Evolutionary conservation across 2,329 filamentous ascomycete genomes (phyloP).

Genomic region (Metarhizium robertsii): DNA sequence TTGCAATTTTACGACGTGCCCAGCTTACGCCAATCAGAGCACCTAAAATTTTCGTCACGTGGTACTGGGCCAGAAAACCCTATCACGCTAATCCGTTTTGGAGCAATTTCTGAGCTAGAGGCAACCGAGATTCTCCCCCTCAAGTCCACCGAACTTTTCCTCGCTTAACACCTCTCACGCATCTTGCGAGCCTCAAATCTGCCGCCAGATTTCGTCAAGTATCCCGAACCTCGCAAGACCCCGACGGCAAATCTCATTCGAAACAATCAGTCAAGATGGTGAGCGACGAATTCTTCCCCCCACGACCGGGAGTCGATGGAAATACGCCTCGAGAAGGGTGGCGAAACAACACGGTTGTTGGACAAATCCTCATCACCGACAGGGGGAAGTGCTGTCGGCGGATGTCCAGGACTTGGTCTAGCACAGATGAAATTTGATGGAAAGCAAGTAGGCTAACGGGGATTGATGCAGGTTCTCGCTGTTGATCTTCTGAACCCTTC

Average conservation of each 20-base stretch:
- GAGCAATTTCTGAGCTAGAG: slow-evolving; percentile 28
- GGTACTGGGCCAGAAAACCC: slow-evolving; percentile 26
- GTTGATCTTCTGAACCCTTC: slow-evolving; percentile 99
- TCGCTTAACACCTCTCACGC: slow-evolving; percentile 35
- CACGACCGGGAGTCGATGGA: slow-evolving; percentile 8
- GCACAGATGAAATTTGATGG: background rate
- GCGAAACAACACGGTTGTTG: background rate
- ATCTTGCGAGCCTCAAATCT: slow-evolving; percentile 45
- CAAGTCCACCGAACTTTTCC: slow-evolving; percentile 39
- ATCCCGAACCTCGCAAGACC: slow-evolving; percentile 37
- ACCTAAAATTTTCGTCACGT: slow-evolving; percentile 22
- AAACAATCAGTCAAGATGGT: slow-evolving; percentile 60
- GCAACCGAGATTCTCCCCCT: slow-evolving; percentile 23
- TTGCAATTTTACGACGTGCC: background rate
- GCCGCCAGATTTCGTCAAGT: slow-evolving; percentile 45
- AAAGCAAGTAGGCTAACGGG: slow-evolving; percentile 34
- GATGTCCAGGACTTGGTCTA: background rate
- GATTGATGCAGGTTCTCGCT: slow-evolving; percentile 78
- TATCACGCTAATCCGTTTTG: slow-evolving; percentile 27
- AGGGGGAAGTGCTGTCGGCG: slow-evolving; percentile 11
- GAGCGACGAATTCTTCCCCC: slow-evolving; percentile 30
- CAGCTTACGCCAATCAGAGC: slow-evolving; percentile 11
- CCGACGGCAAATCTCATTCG: slow-evolving; percentile 29
- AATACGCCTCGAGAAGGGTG: slow-evolving; percentile 10
- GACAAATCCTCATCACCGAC: slow-evolving; percentile 9